Conservation (phyloP, 1,284 basidiomycete genomes). For the Neolentinus lepideus region DNA sequence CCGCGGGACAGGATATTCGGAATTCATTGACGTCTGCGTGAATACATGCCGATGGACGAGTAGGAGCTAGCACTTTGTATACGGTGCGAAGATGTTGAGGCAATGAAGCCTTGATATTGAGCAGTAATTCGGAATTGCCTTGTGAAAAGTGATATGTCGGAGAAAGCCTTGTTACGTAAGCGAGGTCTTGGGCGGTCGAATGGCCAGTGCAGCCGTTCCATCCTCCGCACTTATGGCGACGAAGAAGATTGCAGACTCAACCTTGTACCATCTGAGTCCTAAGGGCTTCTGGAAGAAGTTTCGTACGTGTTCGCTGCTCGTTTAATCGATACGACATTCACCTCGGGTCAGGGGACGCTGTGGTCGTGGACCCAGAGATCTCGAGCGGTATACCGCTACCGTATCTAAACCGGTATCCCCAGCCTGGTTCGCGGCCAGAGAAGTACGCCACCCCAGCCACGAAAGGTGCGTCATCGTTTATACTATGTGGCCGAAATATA, state of each 20-base stretch:
- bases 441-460: conserved; percentile 83
- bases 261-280: conserved; percentile 81
- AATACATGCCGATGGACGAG: too few relatives aligned
- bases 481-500: conserved; percentile 3
- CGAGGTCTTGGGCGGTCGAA: background rate
- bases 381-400: conserved; percentile 86
- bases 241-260: conserved; percentile 74
- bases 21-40: too few relatives aligned
- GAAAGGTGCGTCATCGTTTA: conserved; percentile 45
- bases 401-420: conserved; percentile 72
- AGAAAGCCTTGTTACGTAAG: background rate
- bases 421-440: conserved; percentile 83
- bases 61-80: too few relatives aligned
- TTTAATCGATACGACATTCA: conserved; percentile 8
- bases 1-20: too few relatives aligned
- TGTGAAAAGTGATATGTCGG: background rate
- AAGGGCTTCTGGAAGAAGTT: conserved; percentile 95
- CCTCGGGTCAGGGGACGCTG: conserved; percentile 52
- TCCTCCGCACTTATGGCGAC: conserved; percentile 45
- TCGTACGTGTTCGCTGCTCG: conserved; percentile 41
- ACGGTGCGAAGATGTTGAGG: too few relatives aligned
- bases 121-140: too few relatives aligned
- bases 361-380: conserved; percentile 83
- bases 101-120: too few relatives aligned
- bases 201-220: background rate